Evolutionary conservation across 148 eudicot species (phyloP), one percentile per base, ranked within the genome.

Genomic region (Chenopodium berlandieri): DNA sequence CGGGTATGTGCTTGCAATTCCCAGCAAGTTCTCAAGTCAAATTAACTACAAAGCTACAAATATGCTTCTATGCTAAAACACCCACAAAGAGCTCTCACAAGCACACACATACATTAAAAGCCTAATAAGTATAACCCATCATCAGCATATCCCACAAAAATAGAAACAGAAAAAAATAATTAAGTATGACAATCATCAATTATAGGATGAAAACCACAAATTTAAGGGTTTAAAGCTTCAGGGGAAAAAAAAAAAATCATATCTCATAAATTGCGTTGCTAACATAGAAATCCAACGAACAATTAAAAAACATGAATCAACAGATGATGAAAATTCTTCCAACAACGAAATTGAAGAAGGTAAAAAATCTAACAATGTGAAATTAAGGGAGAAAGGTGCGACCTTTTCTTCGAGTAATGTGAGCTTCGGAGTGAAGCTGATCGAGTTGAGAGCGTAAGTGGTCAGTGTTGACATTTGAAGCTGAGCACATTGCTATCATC

Each of bases 401-500:
- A 85, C 92, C 90, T 88, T 90, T 90, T 76, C 73, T 23, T 63
- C 83, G 69, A 71, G 90, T 84, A 54, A 78, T 68, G 9, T 80
- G 56, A 23, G 88, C 81, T 82, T 90, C 92, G 8, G 87, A 82
- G 48, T 86, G 90, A 80, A 90, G 88, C 68, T 85, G 89, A 76
- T 90, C 92, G 30, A 90, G 87, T 80, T 88, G 86, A 78, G 81
- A 79, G 20, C 92, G 88, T 4, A 90, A 79, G 40, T 80, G 87
- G 7, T 86, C 77, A 9, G 88, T 76, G 62, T 66, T 85, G 10
- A 46, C 22, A 16, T 9, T 40, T 64, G 85, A 67, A 48, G 85
- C 76, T 7, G 56, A 72, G 82, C 85, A 87, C 69, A 78, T 19
- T 73, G 30, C 23, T 73, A 67, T 30, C 71, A 30, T 71, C 27